Evolutionary conservation across 192 early-diverging fungal species (phyloP).

Genomic region (Coemansia sp.): DNA sequence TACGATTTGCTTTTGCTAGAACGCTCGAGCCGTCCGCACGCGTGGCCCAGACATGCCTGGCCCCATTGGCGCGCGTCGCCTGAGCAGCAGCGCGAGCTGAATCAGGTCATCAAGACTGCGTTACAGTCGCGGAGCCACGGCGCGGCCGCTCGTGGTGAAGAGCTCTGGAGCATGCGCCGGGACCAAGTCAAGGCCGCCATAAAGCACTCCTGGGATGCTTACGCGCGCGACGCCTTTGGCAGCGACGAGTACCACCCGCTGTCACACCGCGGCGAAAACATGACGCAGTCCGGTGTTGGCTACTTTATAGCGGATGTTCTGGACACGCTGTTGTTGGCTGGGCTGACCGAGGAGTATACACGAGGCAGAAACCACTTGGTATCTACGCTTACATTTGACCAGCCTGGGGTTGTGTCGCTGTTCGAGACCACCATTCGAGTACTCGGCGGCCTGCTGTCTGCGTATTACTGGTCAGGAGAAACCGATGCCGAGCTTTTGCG

Average conservation of each 20-base stretch:
- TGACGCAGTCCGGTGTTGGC: slow-evolving; percentile 61
- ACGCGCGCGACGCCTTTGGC: slow-evolving; percentile 76
- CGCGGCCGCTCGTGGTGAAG: neutral
- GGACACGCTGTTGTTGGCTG: slow-evolving; percentile 80
- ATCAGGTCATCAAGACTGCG: slow-evolving; percentile 17
- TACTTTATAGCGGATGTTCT: slow-evolving; percentile 84
- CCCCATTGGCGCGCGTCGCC: slow-evolving; percentile 24
- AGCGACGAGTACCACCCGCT: slow-evolving; percentile 80
- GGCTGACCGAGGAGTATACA: slow-evolving; percentile 66
- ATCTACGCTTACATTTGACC: slow-evolving; percentile 59
- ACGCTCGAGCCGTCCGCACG: slow-evolving; percentile 3
- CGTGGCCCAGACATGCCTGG: slow-evolving; percentile 1
- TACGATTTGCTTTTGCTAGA: slow-evolving; percentile 1
- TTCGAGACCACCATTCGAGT: slow-evolving; percentile 87
- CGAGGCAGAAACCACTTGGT: slow-evolving; percentile 65
- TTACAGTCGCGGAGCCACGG: neutral
- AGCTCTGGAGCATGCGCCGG: slow-evolving; percentile 52
- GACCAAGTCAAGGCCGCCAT: slow-evolving; percentile 63
- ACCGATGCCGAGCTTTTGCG: slow-evolving; percentile 56
- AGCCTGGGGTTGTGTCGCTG: slow-evolving; percentile 58
- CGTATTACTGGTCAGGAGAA: slow-evolving; percentile 61
- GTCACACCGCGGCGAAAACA: slow-evolving; percentile 59
- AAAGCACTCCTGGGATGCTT: slow-evolving; percentile 75
- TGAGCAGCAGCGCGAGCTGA: slow-evolving; percentile 17
- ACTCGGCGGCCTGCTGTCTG: slow-evolving; percentile 76